A percentile compares a stretch with the other conserved stretches of the same genome.
phyloP scores from a whole-genome alignment of 1,284 basidiomycete species.

The Malassezia brasiliensis region DNA sequence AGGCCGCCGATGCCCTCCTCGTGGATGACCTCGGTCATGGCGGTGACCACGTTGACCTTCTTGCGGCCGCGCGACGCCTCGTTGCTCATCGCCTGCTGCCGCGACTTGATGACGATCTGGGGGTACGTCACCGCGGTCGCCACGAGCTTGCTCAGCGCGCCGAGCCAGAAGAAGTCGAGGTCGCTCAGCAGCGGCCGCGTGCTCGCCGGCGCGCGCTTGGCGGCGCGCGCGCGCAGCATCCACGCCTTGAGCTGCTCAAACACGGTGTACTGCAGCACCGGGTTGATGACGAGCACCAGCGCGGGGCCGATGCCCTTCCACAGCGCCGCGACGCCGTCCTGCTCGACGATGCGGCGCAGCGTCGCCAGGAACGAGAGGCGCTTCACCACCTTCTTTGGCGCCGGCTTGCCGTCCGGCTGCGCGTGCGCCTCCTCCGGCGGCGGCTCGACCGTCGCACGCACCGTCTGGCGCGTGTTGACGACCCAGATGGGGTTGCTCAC shows the following conservation, averaged over 20 bases:
- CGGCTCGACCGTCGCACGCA: conserved; percentile 33
- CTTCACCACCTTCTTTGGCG: conserved; percentile 19
- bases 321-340: conserved; percentile 70
- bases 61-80: conserved; percentile 17
- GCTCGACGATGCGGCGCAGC: conserved; percentile 62
- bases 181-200: conserved; percentile 27
- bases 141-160: conserved; percentile 43
- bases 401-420: not conserved
- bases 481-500: conserved; percentile 76
- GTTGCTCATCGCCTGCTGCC: conserved; percentile 39
- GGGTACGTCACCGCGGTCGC: conserved; percentile 46
- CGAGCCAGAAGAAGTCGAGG: conserved; percentile 47
- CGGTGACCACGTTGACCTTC: conserved; percentile 40
- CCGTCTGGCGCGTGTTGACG: conserved; percentile 63
- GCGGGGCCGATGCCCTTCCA: conserved; percentile 95
- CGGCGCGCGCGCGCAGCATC: conserved; percentile 32
- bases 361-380: conserved; percentile 54
- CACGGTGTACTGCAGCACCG: conserved; percentile 60
- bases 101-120: conserved; percentile 47
- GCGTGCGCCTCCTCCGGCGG: not conserved
- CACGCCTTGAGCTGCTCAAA: conserved; percentile 47
- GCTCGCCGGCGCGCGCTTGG: conserved; percentile 16
- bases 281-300: conserved; percentile 84
- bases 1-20: conserved; percentile 39
- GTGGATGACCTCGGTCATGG: conserved; percentile 45